Evolutionary conservation across 2,329 filamentous ascomycete species (phyloP), one percentile per base, ranked within the genome.

Genomic region (Fusarium palustre): DNA sequence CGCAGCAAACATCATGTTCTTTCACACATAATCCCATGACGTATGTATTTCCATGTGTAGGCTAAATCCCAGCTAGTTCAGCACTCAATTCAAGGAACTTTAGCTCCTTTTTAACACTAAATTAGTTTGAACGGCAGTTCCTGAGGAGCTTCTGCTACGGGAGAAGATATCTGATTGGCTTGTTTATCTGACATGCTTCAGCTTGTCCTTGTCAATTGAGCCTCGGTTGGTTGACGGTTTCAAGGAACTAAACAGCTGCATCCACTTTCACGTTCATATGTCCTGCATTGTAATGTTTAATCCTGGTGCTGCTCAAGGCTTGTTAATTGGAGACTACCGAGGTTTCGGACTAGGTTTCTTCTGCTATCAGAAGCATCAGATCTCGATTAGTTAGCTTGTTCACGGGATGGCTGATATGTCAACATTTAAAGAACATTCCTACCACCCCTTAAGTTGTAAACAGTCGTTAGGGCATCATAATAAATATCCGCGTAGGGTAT

Each of bases 11-110:
- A 46, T 47, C n/a, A 55, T 30, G 45, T 31, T 30, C 15, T 5
- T 11, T 24, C 7, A 9, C 25, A 6, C 13, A 22, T 34, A 18
- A 16, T 4, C 28, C 10, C 55, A 54, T 36, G 43, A 28, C 42
- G 42, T 56, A 30, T 33, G 42, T 56, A 30, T 33, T 22, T 7
- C 22, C n/a, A 22, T 52, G 33, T 56, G 33, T 36, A 18, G 38
- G 15, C 16, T 5, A 5, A 25, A 43, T 25, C 31, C 55, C 24
- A 7, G 24, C 39, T 70, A 69, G 66, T 46, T 47, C 25, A 31
- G 18, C 50, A 48, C 33, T 59, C 54, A 60, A 64, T 56, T 36
- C 67, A 70, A 60, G 63, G 52, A 68, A 64, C 42, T 47, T 22
- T 31, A 20, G 15, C 25, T 47, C 30, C 30, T 31, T 5, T 42